phyloP scores from a whole-genome alignment of 768 basidiomycete species.

The Chiua virens region DNA sequence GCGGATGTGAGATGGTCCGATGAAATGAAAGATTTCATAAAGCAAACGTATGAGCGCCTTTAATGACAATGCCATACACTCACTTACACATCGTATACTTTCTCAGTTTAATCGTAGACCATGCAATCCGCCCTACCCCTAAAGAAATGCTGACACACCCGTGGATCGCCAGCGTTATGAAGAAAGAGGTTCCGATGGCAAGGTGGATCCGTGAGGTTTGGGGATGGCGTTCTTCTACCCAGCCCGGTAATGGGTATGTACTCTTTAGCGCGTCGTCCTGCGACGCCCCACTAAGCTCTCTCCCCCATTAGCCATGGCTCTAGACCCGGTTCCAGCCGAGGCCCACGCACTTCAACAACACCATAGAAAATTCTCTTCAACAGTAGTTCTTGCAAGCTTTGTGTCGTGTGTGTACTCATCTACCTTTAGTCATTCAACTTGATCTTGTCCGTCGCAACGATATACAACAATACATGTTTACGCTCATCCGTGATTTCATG shows the following conservation, averaged over 20 bases:
- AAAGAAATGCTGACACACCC: conserved; percentile 81
- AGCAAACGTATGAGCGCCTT: conserved; percentile 61
- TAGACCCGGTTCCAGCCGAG: conserved; percentile 32
- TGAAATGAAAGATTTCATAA: conserved; percentile 91
- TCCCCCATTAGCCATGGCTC: conserved; percentile 19
- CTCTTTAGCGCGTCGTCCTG: background rate
- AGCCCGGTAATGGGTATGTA: conserved; percentile 27
- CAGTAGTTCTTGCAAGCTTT: background rate
- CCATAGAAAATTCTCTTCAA: conserved; percentile 19
- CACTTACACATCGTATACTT: conserved; percentile 1
- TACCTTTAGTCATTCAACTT: conserved; percentile 10
- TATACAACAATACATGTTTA: conserved; percentile 21
- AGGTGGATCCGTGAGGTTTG: conserved; percentile 86
- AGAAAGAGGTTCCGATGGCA: conserved; percentile 84
- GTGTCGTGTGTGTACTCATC: conserved; percentile 20
- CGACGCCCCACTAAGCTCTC: background rate
- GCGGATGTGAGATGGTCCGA: conserved; percentile 64
- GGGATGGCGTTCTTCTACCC: conserved; percentile 62
- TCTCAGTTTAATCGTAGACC: conserved; percentile 69
- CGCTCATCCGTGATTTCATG: conserved; percentile 10
- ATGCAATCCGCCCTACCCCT: conserved; percentile 71
- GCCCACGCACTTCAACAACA: conserved; percentile 23
- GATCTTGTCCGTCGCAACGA: conserved; percentile 18
- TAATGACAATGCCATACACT: conserved; percentile 1
- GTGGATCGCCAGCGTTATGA: conserved; percentile 78